Base-by-base conservation (phyloP, 2,329 filamentous ascomycete species). In the Helotiales sp. region DNA sequence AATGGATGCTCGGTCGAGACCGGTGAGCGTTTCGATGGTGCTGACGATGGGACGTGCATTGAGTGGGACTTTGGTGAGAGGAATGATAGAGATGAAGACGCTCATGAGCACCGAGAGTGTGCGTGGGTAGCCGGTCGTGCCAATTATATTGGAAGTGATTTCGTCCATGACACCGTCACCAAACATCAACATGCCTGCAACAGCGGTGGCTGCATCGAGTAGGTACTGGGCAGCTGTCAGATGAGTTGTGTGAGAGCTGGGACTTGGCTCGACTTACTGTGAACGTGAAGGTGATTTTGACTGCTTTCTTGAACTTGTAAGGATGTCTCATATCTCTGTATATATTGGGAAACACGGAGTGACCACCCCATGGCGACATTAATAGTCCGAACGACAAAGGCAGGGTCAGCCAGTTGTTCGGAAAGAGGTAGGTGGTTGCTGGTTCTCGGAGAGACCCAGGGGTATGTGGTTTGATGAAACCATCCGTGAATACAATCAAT, bases 181-280 rank as follows among this genome's bases (percentile, higher is more conserved):
- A 72, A 97, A 99, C 93, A 99, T 98, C 63, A 97, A 81, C 57
- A 95, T 83, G 36, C 95, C 93, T 10, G 90, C 84, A 44, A 95
- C 82, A 25, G 91, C 93, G 70, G 96, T 92, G 46, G 86, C 82
- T 25, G 88, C 81, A 72, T 98, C 93, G 12, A 98, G 81, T 19
- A 90, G 70, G 71, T 91, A 93, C 85, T 89, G 55, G 10, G 9
- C 5, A 12, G 9, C 44, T 5, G 10, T 51, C 19, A 34, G 55
- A 30, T 54, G 49, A 31, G 15, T 27, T 4, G 12, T 58, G 10
- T 52, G 33, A 47, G 15, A 47, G 15, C 13, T 1, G 7, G 15
- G 19, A 27, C 24, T 40, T 9, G 38, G 27, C 1, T 34, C 10
- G 38, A 73, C 84, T 71, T 78, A 89, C 88, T 47, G 91, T 96